A percentile compares a stretch with the other conserved stretches of the same genome.
Conservation (phyloP, 306 rosid species). For the Citrullus colocynthis region DNA sequence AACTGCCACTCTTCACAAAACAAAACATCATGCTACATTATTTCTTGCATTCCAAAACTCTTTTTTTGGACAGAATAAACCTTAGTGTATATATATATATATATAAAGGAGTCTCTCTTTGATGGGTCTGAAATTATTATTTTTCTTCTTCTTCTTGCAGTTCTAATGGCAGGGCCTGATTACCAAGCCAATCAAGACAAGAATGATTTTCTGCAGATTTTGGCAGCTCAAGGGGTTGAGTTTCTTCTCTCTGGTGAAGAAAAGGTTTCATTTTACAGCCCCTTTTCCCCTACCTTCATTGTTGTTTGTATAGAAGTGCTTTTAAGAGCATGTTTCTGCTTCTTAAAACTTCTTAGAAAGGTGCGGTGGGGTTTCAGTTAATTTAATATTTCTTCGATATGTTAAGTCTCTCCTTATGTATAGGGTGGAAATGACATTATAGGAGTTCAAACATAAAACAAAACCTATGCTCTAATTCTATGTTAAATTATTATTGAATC, state of each 20-base stretch:
- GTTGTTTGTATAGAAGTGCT: neutral
- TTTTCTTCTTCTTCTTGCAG: neutral
- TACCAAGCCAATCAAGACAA: slow-evolving; percentile 22
- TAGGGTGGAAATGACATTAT: too few relatives aligned
- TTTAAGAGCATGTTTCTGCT: too few relatives aligned
- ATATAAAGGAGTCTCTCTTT: neutral
- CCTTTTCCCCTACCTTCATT: neutral
- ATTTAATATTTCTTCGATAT: too few relatives aligned
- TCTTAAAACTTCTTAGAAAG: too few relatives aligned
- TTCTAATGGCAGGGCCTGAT: slow-evolving; percentile 42
- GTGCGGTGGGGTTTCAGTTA: too few relatives aligned
- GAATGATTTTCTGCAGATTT: slow-evolving; percentile 28
- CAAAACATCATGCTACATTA: neutral
- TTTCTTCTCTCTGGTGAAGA: slow-evolving; percentile 59
- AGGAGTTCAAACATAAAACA: too few relatives aligned
- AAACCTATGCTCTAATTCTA: too few relatives aligned
- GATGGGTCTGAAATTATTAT: neutral
- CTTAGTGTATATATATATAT: neutral
- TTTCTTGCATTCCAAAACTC: neutral
- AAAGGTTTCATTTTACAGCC: slow-evolving; percentile 30
- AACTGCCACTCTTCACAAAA: neutral
- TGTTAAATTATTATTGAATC: too few relatives aligned
- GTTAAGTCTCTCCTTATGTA: too few relatives aligned
- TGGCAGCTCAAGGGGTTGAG: slow-evolving; percentile 62
- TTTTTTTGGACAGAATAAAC: neutral